These are phyloP conservation scores for Paraglomus occultum DNA, from an alignment of 192 early-diverging fungal species.

Conservation along the genomic window DNA sequence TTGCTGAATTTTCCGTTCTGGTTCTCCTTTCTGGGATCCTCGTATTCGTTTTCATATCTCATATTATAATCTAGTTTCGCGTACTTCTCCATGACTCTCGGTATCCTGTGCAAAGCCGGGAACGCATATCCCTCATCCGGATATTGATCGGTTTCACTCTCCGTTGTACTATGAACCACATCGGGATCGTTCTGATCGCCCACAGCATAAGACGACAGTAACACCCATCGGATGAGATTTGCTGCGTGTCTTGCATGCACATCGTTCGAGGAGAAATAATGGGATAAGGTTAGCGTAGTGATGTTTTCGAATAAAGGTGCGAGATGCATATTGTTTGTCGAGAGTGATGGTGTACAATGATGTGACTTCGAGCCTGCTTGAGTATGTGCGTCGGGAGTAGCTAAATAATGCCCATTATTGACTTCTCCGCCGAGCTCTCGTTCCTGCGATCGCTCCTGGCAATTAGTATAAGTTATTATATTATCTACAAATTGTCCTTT, in stretches of 20 bases:
- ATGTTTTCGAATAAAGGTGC: conserved; percentile 50
- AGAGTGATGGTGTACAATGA: conserved; percentile 28
- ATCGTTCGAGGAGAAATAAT: conserved; percentile 53
- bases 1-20: too few relatives aligned
- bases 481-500: too few relatives aligned
- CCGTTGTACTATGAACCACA: conserved; percentile 38
- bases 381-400: conserved; percentile 33
- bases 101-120: conserved; percentile 51
- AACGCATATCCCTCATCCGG: conserved; percentile 65
- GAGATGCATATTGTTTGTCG: conserved; percentile 29
- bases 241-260: conserved; percentile 53
- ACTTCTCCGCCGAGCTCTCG: conserved; percentile 35
- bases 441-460: conserved; percentile 30
- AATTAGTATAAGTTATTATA: conserved; percentile 17
- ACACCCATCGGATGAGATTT: conserved; percentile 50
- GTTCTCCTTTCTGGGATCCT: too few relatives aligned
- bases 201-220: conserved; percentile 45
- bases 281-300: conserved; percentile 50
- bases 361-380: background rate
- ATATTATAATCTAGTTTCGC: too few relatives aligned
- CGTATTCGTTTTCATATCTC: too few relatives aligned
- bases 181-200: conserved; percentile 50
- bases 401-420: conserved; percentile 28
- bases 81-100: conserved; percentile 35
- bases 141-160: conserved; percentile 48